Percentiles rank a stretch among this genome's conserved stretches.
Evolutionary conservation across 805 yeast genomes (phyloP).

Genomic region (Zygosaccharomyces lentus): DNA sequence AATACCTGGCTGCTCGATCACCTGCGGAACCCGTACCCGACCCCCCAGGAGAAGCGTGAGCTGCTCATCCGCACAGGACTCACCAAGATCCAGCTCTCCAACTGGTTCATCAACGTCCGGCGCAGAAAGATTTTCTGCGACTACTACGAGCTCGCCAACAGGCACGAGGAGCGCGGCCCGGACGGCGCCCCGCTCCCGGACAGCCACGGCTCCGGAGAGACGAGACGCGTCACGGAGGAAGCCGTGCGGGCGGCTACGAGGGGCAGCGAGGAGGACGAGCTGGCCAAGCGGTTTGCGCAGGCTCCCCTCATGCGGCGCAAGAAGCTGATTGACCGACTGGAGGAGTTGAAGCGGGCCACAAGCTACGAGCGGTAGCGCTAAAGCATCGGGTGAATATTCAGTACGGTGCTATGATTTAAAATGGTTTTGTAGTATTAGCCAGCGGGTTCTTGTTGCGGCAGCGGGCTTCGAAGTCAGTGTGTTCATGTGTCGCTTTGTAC

Average conservation of each 20-base stretch:
- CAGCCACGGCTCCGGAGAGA: slow-evolving; percentile 7
- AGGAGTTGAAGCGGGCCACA: slow-evolving; percentile 29
- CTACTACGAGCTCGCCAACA: slow-evolving; percentile 24
- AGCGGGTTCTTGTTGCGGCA: neutral
- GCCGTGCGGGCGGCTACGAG: slow-evolving; percentile 17
- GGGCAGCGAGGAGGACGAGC: slow-evolving; percentile 19
- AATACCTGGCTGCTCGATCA: slow-evolving; percentile 72
- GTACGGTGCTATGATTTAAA: neutral
- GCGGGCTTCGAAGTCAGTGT: neutral
- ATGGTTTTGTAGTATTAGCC: neutral
- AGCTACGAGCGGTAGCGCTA: neutral
- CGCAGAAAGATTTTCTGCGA: slow-evolving; percentile 56
- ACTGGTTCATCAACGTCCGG: slow-evolving; percentile 87
- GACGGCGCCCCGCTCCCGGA: too few species aligned
- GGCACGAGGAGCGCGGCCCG: slow-evolving; percentile 7
- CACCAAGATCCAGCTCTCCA: slow-evolving; percentile 74
- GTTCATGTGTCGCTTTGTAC: too few species aligned
- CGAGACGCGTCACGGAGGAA: slow-evolving; percentile 12
- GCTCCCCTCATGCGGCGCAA: slow-evolving; percentile 31
- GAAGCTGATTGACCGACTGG: slow-evolving; percentile 33
- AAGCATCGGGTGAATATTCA: neutral
- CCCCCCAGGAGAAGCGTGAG: slow-evolving; percentile 68
- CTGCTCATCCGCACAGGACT: slow-evolving; percentile 69
- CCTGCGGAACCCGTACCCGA: slow-evolving; percentile 78
- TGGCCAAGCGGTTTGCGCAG: slow-evolving; percentile 25